These are phyloP conservation scores for Middelhovenomyces tepae DNA, from an alignment of 805 yeast genomes.

Conservation along the genomic window DNA sequence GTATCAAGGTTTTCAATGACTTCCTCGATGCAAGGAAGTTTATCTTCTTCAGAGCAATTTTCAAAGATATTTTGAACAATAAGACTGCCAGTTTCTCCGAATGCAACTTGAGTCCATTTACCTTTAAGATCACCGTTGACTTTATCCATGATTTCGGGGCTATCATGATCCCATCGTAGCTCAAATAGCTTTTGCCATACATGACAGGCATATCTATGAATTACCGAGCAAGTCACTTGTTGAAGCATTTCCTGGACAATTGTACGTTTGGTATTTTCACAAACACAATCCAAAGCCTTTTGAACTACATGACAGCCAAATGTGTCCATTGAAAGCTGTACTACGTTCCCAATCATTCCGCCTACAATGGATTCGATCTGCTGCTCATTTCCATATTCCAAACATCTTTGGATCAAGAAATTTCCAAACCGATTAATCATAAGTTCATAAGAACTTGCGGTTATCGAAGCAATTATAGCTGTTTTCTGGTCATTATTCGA, in stretches of 20 bases:
- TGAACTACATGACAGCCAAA: slow-evolving; percentile 38
- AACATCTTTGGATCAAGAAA: slow-evolving; percentile 33
- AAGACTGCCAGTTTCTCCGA: slow-evolving; percentile 28
- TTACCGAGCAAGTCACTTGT: slow-evolving; percentile 25
- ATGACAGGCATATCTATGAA: slow-evolving; percentile 34
- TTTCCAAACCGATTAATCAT: slow-evolving; percentile 36
- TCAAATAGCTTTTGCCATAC: slow-evolving; percentile 38
- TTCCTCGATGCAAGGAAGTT: slow-evolving; percentile 26
- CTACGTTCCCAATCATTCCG: slow-evolving; percentile 25
- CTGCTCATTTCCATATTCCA: slow-evolving; percentile 28
- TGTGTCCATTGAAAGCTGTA: slow-evolving; percentile 27
- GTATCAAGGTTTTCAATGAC: slow-evolving; percentile 23
- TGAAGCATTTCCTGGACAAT: slow-evolving; percentile 32
- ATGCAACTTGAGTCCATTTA: slow-evolving; percentile 27
- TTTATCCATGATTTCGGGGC: slow-evolving; percentile 23
- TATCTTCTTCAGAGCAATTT: slow-evolving; percentile 27
- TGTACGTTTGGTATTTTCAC: slow-evolving; percentile 19
- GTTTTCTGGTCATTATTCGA: slow-evolving; percentile 25
- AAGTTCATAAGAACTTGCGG: slow-evolving; percentile 22
- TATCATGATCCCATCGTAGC: slow-evolving; percentile 24
- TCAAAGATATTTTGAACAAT: slow-evolving; percentile 32
- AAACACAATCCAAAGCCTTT: slow-evolving; percentile 30
- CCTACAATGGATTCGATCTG: slow-evolving; percentile 21
- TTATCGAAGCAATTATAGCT: slow-evolving; percentile 24
- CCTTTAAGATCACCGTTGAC: slow-evolving; percentile 27